These are phyloP conservation scores for Gossypium anomalum DNA, from an alignment of 345 rosid species.

Conservation along the genomic window DNA sequence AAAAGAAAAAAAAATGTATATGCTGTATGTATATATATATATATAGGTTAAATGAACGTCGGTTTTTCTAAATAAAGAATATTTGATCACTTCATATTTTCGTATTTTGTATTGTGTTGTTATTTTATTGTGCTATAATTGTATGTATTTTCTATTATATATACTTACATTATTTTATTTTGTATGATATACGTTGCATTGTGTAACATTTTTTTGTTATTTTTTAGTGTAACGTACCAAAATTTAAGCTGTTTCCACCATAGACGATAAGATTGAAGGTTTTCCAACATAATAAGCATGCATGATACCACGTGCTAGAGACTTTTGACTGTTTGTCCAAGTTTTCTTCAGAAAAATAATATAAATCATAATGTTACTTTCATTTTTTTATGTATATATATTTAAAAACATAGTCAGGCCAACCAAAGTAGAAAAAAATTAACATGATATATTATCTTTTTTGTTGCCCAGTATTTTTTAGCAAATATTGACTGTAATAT, in stretches of 20 bases:
- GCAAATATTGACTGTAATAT: neutral
- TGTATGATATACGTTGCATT: neutral
- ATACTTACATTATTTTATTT: no score
- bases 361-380: neutral
- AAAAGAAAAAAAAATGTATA: no score
- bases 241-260: neutral
- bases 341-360: neutral
- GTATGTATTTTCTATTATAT: no score
- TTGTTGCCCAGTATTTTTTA: neutral
- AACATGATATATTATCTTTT: neutral
- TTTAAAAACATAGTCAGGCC: slow-evolving; percentile 3
- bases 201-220: neutral
- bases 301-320: neutral
- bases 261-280: neutral
- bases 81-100: no score
- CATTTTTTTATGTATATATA: neutral
- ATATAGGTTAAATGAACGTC: no score
- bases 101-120: no score
- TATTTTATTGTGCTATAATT: no score
- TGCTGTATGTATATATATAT: no score
- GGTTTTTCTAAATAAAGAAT: no score
- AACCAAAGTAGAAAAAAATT: neutral
- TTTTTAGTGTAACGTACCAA: neutral
- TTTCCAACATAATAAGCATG: neutral
- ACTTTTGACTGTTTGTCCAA: neutral